Percentiles rank a stretch among this genome's conserved stretches.
phyloP scores from a whole-genome alignment of 371 early-diverging fungal species.

The Rhizopus delemar region DNA sequence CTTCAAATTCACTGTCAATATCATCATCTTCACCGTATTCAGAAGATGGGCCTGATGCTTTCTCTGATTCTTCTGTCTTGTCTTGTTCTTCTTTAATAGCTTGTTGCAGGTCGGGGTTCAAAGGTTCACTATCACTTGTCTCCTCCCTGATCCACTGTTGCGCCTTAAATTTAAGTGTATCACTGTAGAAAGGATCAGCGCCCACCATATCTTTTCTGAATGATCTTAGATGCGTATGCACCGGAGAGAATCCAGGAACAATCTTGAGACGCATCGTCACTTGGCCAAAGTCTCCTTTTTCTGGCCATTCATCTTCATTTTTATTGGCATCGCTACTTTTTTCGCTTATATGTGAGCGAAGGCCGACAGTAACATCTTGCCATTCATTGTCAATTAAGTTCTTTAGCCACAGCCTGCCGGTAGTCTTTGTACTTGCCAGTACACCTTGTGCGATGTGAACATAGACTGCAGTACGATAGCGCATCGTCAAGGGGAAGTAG shows the following conservation, averaged over 20 bases:
- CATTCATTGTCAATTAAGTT: constrained; percentile 33
- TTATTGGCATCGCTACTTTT: constrained; percentile 23
- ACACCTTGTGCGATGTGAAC: constrained; percentile 34
- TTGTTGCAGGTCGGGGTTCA: constrained; percentile 20
- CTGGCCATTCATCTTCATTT: constrained; percentile 41
- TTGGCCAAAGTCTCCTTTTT: constrained; percentile 27
- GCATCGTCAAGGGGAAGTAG: constrained; percentile 45
- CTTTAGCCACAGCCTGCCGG: constrained; percentile 43
- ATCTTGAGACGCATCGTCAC: constrained; percentile 30
- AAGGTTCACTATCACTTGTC: neutral
- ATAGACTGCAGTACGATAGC: constrained; percentile 43
- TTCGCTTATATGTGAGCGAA: constrained; percentile 24
- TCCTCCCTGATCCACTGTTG: constrained; percentile 38
- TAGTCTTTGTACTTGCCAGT: constrained; percentile 21
- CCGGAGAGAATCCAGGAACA: constrained; percentile 44
- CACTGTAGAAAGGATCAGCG: constrained; percentile 40
- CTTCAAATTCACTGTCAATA: constrained; percentile 9
- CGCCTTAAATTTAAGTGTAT: constrained; percentile 29
- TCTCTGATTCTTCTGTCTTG: constrained; percentile 2
- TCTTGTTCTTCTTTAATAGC: constrained; percentile 14
- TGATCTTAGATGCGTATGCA: constrained; percentile 36
- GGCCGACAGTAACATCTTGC: constrained; percentile 31
- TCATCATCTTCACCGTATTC: constrained; percentile 31
- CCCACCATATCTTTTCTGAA: constrained; percentile 41
- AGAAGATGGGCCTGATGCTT: constrained; percentile 23